Conservation (phyloP, 495 filamentous ascomycete genomes). For the Bathelium albidoporum region DNA sequence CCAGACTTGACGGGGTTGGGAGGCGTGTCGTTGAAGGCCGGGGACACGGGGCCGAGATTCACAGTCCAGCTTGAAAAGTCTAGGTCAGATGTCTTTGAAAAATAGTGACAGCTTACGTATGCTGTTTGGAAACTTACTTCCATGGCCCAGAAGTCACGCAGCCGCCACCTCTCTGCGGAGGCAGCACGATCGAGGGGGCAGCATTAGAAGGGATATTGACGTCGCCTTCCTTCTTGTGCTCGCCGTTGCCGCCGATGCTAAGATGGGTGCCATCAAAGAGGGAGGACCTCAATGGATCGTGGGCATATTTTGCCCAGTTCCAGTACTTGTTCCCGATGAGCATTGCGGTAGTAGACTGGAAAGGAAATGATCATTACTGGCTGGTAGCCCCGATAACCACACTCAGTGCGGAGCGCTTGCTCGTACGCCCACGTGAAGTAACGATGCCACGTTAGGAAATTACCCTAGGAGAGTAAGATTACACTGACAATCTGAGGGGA, state of each 20-base stretch:
- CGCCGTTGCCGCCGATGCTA: slow-evolving; percentile 41
- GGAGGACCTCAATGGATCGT: slow-evolving; percentile 31
- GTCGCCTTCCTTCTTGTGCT: slow-evolving; percentile 24
- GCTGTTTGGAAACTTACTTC: slow-evolving; percentile 14
- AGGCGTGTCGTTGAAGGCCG: slow-evolving; percentile 13
- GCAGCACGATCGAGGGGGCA: slow-evolving; percentile 20
- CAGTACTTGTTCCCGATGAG: slow-evolving; percentile 31
- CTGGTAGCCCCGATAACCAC: slow-evolving; percentile 53
- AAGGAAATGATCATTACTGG: slow-evolving; percentile 16
- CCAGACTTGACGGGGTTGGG: slow-evolving; percentile 17
- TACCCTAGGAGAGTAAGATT: slow-evolving; percentile 32
- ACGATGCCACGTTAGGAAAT: slow-evolving; percentile 62
- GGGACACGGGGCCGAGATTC: slow-evolving; percentile 28
- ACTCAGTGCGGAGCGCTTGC: slow-evolving; percentile 57
- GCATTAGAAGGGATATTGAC: slow-evolving; percentile 13
- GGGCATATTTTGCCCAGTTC: slow-evolving; percentile 39
- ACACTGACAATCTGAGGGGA: background rate
- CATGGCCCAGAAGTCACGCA: slow-evolving; percentile 29
- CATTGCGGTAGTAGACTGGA: background rate
- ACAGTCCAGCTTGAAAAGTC: slow-evolving; percentile 8
- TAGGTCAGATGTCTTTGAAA: background rate
- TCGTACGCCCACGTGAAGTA: slow-evolving; percentile 57
- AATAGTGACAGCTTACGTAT: background rate
- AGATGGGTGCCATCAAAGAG: slow-evolving; percentile 39
- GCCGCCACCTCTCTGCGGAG: slow-evolving; percentile 24